Base-by-base conservation (phyloP, 306 rosid genomes). In the Coriaria nepalensis region DNA sequence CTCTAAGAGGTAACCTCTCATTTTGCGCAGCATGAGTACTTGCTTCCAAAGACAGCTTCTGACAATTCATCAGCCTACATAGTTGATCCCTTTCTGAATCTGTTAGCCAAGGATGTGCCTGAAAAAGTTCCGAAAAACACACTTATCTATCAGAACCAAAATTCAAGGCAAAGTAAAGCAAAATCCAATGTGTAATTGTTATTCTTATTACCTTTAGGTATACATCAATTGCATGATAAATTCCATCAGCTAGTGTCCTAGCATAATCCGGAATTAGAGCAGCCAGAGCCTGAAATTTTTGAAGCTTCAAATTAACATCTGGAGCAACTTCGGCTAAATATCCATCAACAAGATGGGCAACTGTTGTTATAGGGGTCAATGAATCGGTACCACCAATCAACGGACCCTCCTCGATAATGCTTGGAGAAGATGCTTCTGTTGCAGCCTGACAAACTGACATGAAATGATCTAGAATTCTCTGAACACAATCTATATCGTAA, bases 1-100 rank as follows among this genome's bases (percentile, higher is more conserved):
- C 90, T 55, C 96, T 53, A 2, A 86, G 79, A 32, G 96, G 96
- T 41, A 86, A 65, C 49, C 86, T 72, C 66, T 86, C 93, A 32
- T 86, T 86, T 63, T 86, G 93, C 2, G 93, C 96, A 2, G 93
- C 93, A 60, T 82, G 96, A 1, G 90, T 74, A 64, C 96, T 79
- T 33, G 90, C 93, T 62, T 86, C 90, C 60, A 86, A 49, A 11
- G 93, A 78, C 9, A 86, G 83, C 59, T 86, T 86, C 58, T 82
- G 85, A 68, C 88, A 79, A 67, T 76, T 79, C 93, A 82, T 74
- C 12, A 86, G 73, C 41, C 96, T 73, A 49, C 96, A 86, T 12
- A 86, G 77, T 66, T 74, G 88, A 68, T 86, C 96, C 69, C 79
- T 79, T 40, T 86, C 96, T 6, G 74, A 68, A 72, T 86, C 90